phyloP scores from a whole-genome alignment of 2,329 filamentous ascomycete species.

The Myrmaecium sp. region DNA sequence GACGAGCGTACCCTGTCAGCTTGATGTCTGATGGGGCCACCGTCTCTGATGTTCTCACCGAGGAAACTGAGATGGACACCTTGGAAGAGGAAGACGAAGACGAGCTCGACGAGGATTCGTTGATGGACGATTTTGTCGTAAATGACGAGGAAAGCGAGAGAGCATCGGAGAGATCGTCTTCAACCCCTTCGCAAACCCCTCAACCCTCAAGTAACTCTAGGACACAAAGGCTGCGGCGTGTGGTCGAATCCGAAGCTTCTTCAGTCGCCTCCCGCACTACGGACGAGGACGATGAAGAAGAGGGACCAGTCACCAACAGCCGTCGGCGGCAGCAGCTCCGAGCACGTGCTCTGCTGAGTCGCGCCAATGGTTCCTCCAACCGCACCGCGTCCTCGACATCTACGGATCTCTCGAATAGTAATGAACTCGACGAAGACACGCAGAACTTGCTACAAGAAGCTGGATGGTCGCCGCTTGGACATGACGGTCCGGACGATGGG shows the following conservation, averaged over 20 bases:
- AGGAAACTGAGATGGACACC: constrained; percentile 22
- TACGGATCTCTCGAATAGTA: constrained; percentile 16
- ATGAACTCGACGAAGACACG: constrained; percentile 21
- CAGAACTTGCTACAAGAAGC: constrained; percentile 16
- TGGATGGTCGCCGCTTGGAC: constrained; percentile 20
- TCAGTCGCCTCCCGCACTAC: constrained; percentile 18
- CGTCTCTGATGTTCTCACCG: constrained; percentile 20
- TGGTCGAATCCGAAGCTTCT: constrained; percentile 22
- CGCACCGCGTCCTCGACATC: constrained; percentile 14
- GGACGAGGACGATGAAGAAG: constrained; percentile 19
- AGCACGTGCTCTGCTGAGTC: constrained; percentile 13
- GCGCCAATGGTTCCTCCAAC: constrained; percentile 16
- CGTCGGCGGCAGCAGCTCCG: constrained; percentile 10
- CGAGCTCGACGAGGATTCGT: constrained; percentile 20
- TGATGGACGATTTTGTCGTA: constrained; percentile 26
- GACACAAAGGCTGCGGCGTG: constrained; percentile 14
- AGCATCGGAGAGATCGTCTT: constrained; percentile 12
- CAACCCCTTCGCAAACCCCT: constrained; percentile 14
- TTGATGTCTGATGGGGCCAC: constrained; percentile 21
- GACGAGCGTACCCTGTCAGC: constrained; percentile 22
- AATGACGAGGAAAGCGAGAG: constrained; percentile 14
- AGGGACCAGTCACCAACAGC: constrained; percentile 16
- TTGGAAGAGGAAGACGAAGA: constrained; percentile 27
- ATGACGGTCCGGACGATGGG: constrained; percentile 18
- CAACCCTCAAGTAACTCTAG: constrained; percentile 12